Percentiles rank a stretch among this genome's conserved stretches.
Conservation (phyloP, 2,329 filamentous ascomycete species). For the Arthrobotrys iridis region DNA sequence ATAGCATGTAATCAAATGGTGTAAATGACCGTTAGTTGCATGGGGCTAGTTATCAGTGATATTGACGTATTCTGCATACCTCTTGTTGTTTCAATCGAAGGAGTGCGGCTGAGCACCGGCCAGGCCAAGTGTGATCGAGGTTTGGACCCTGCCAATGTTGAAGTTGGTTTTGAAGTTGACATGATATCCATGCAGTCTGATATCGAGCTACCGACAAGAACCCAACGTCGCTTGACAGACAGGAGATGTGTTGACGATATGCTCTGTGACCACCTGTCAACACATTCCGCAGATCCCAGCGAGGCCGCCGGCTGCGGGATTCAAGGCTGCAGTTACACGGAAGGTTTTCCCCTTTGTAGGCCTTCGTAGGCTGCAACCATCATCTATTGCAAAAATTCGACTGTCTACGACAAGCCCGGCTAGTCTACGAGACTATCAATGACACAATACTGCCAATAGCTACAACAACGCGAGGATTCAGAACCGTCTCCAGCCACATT, state of each 20-base stretch:
- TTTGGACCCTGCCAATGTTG: not conserved
- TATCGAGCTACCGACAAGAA: too few species aligned
- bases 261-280: not conserved
- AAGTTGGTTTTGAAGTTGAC: not conserved
- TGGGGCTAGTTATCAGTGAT: not conserved
- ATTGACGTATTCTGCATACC: not conserved
- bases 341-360: too few species aligned
- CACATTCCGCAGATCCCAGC: not conserved
- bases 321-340: not conserved
- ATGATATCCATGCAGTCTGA: too few species aligned
- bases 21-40: too few species aligned
- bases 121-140: not conserved
- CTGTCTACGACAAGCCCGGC: too few species aligned
- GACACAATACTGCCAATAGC: too few species aligned
- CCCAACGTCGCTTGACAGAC: too few species aligned
- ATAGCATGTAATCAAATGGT: conserved; percentile 31
- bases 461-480: too few species aligned
- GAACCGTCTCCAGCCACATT: too few species aligned
- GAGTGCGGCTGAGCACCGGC: not conserved
- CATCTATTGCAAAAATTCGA: too few species aligned
- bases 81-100: not conserved
- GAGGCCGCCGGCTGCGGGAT: not conserved
- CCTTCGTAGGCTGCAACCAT: too few species aligned
- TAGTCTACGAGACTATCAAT: too few species aligned
- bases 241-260: not conserved